Base-by-base conservation (phyloP, 768 basidiomycete species). In the Russula lepida region DNA sequence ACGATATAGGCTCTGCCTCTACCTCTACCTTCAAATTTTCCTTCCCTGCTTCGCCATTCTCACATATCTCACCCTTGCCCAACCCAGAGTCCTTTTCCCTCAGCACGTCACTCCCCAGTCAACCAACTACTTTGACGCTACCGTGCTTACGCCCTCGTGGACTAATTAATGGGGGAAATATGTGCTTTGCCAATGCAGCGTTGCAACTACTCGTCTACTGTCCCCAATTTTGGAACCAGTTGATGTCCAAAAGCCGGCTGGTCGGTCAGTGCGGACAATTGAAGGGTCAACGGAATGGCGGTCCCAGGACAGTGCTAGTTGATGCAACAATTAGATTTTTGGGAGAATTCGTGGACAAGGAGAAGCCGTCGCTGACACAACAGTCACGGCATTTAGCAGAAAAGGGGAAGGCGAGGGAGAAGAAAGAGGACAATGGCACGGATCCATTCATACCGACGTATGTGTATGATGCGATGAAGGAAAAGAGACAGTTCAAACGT, bases 171-270 rank as follows among this genome's bases (percentile, higher is more conserved):
- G 87, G 83, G 2, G 95, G 95, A 0, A 98, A 98, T 73, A 86
- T 97, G 85, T 99, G 95, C 72, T 99, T 97, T 70, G 94, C 94
- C 30, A 99, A 98, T 68, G 84, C 93, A 0, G 89, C 97, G 27
- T 76, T 99, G 32, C 95, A 98, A 75, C 83, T 89, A 1, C 78
- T 99, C 30, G 81, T 95, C 1, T 95, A 93, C 72, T 92, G 88
- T 67, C 79, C 82, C 21, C 91, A 89, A 2, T 98, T 98, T 72
- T 84, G 85, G 68, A 78, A 78, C 47, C 72, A 97, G 37, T 88
- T 98, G 68, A 75, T 74, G n/a, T 85, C 88, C 63, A 75, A 97
- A 2, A 86, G 82, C 28, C 79, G 77, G 67, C 70, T 85, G 58
- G 64, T 73, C 32, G 32, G 51, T 55, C 67, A 62, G 52, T 71